Evolutionary conservation across 169 alveolate genomes (phyloP), one percentile per base, ranked within the genome.

Genomic region (Besnoitia besnoiti): DNA sequence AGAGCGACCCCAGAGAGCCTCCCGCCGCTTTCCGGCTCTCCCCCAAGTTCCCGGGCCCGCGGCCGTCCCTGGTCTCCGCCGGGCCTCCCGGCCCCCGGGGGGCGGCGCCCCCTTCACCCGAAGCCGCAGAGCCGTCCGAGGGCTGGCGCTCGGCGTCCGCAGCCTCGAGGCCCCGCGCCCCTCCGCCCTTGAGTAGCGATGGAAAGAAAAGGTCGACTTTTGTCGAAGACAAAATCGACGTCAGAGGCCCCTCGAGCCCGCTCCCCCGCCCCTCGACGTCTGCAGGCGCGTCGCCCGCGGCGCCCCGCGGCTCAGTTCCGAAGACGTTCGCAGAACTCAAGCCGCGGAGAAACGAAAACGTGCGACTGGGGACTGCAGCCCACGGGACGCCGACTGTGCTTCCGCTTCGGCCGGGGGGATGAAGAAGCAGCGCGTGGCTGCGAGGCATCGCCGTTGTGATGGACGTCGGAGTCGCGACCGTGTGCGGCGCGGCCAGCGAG

Each of bases 401-500:
- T 37, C 12, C 8, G 42, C 49, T 27, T 0, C 39, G 80, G 46
- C 16, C 61, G 88, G 90, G 77, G 30, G 90, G 76, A 30, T 44
- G 90, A 12, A 30, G 40, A 27, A 5, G 27, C 37, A 55, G 80
- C 79, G 84, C 61, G 75, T 67, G 35, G 85, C 92, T 82, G 0
- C 92, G 92, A 5, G 49, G 35, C 21, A 89, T 33, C 50, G 59
- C 92, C 42, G 92, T 62, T 0, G 92, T 89, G 47, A 89, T 89
- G 76, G 85, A 62, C 27, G 92, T 89, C 19, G 92, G 47, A 0
- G 92, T 89, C 7, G 92, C 85, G 35, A 80, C 62, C 21, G 92
- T 89, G 51, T 89, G 92, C 24, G 79, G 80, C n/a, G 92, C 75
- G 2, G 92, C 92, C 10, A 82, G 46, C 35, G 67, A 44, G 46